phyloP scores from a whole-genome alignment of 805 yeast species.

The Candida chauliodis region DNA sequence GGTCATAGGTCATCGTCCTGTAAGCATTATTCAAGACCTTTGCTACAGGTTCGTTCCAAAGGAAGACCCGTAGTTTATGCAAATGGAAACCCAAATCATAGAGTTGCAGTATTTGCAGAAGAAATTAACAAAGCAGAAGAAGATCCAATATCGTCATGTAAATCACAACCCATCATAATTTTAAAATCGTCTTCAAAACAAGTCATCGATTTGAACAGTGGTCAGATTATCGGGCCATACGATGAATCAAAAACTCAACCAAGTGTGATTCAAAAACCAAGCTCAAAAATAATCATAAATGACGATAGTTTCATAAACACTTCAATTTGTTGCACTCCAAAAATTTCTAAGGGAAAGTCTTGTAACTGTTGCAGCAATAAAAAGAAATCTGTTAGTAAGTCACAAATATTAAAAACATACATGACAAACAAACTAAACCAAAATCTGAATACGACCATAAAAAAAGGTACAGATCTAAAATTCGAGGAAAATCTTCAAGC shows the following conservation, averaged over 20 bases:
- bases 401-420: conserved; percentile 32
- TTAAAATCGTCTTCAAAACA: conserved; percentile 34
- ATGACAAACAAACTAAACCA: conserved; percentile 18
- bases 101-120: conserved; percentile 59
- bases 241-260: conserved; percentile 14
- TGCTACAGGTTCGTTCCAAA: conserved; percentile 82
- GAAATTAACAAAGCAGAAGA: conserved; percentile 18
- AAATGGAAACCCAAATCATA: conserved; percentile 44
- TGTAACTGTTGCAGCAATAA: conserved; percentile 32
- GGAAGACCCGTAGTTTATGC: conserved; percentile 76
- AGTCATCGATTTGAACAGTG: conserved; percentile 34
- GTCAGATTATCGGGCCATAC: conserved; percentile 39
- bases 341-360: conserved; percentile 14
- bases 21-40: conserved; percentile 72
- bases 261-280: conserved; percentile 14
- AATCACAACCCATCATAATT: conserved; percentile 27
- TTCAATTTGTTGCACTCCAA: conserved; percentile 28
- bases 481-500: conserved; percentile 14
- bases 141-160: conserved; percentile 6
- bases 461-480: conserved; percentile 11
- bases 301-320: conserved; percentile 33
- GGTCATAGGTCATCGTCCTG: conserved; percentile 92
- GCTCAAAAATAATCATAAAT: conserved; percentile 20
- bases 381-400: conserved; percentile 27
- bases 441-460: not conserved